Conservation (phyloP, 1,284 basidiomycete genomes). For the Pisolithus thermaeus region DNA sequence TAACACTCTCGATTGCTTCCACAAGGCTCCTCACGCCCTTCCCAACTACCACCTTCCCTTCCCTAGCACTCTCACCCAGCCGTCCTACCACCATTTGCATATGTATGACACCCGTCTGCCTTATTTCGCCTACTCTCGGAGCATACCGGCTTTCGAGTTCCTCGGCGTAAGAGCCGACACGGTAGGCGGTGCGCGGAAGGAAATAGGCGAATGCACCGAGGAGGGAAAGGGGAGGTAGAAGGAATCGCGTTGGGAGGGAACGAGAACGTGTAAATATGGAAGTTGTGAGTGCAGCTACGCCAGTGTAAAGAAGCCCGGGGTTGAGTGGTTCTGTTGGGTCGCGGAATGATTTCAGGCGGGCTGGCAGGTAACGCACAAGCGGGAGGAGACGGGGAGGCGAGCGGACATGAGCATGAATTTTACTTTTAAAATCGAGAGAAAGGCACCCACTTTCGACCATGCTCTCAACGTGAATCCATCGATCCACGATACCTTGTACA, state of each 20-base stretch:
- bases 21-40: slow-evolving; percentile 46
- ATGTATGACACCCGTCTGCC: slow-evolving; percentile 63
- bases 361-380: slow-evolving; percentile 32
- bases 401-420: background rate
- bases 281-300: slow-evolving; percentile 81
- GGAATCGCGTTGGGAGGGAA: slow-evolving; percentile 54
- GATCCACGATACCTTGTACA: slow-evolving; percentile 65
- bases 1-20: slow-evolving; percentile 51
- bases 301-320: slow-evolving; percentile 83
- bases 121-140: slow-evolving; percentile 63
- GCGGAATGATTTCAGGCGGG: slow-evolving; percentile 75
- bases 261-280: slow-evolving; percentile 83
- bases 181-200: slow-evolving; percentile 72
- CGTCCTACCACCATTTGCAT: slow-evolving; percentile 52
- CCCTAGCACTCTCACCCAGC: slow-evolving; percentile 37
- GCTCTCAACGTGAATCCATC: slow-evolving; percentile 80
- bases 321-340: slow-evolving; percentile 78
- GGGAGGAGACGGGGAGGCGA: background rate
- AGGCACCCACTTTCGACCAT: slow-evolving; percentile 73
- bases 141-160: slow-evolving; percentile 68
- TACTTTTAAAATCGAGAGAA: background rate
- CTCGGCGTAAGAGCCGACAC: slow-evolving; percentile 60
- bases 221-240: slow-evolving; percentile 69
- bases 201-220: slow-evolving; percentile 67
- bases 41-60: slow-evolving; percentile 39